phyloP scores from a whole-genome alignment of 345 rosid species.

The Pugionium dolabratum region DNA sequence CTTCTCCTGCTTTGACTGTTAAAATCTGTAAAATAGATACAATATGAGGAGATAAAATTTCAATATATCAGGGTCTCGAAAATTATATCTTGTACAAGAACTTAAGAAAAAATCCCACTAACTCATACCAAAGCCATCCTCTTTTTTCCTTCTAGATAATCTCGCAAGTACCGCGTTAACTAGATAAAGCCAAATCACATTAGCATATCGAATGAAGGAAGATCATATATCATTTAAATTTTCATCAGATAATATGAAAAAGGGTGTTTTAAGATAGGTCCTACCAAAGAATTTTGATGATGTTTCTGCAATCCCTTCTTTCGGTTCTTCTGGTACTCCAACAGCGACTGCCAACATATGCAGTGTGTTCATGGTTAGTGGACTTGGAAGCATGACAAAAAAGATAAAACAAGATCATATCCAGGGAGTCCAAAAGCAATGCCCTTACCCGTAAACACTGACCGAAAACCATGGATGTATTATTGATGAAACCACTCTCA shows the following conservation, averaged over 20 bases:
- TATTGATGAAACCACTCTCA: constrained; percentile 92
- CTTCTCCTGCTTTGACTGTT: constrained; percentile 80
- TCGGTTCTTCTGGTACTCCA: constrained; percentile 90
- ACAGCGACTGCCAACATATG: constrained; percentile 56
- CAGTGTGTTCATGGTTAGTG: constrained; percentile 5
- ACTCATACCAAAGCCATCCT: constrained; percentile 82
- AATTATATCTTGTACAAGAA: constrained; percentile 12
- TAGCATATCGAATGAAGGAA: constrained; percentile 2
- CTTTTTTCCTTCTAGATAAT: constrained; percentile 88
- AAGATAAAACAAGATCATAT: background rate
- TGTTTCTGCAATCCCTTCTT: constrained; percentile 86
- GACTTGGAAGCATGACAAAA: background rate
- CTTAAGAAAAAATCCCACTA: constrained; percentile 6
- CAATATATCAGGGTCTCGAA: background rate
- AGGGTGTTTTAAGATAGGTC: constrained; percentile 5
- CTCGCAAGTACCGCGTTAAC: constrained; percentile 85
- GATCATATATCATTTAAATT: background rate
- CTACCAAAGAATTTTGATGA: constrained; percentile 85
- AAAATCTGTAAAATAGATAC: constrained; percentile 54
- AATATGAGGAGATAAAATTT: background rate
- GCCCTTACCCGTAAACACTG: constrained; percentile 76
- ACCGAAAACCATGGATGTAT: constrained; percentile 92
- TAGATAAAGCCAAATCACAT: constrained; percentile 38
- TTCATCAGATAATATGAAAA: constrained; percentile 16
- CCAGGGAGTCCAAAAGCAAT: constrained; percentile 28